Evolutionary conservation across 2,329 filamentous ascomycete genomes (phyloP), one percentile per base, ranked within the genome.

Genomic region (Monosporascus cannonballus): DNA sequence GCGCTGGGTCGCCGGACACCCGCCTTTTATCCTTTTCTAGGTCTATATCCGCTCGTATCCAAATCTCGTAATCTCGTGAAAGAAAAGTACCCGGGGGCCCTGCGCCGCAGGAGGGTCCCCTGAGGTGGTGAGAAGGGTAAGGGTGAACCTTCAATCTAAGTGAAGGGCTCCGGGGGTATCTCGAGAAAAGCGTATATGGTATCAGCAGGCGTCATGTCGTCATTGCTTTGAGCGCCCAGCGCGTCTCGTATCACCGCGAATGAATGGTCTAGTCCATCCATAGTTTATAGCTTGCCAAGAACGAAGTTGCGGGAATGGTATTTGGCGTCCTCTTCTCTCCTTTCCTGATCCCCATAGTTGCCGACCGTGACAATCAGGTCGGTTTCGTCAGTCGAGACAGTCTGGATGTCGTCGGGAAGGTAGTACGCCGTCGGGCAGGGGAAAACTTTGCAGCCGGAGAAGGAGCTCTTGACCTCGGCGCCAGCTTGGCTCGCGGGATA

Each of bases 341-440:
- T 22, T 18, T 54, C 55, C 4, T 56, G 44, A 20, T 53, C 51
- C 42, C 52, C 53, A 47, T 70, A 69, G 46, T 59, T 57, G 49
- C 77, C 77, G 8, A 80, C 74, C 25, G 76, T 79, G 65, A 73
- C 76, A 64, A 81, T 68, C 59, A 83, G 68, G 56, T 80, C 71
- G 17, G 59, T 64, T 65, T 77, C 75, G 6, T 59, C 44, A 30
- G 78, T 81, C 39, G 69, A 64, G 68, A 80, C 77, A 63, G 80
- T 84, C 69, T 80, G 76, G 58, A 81, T 60, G 55, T 84, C 80
- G 52, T 83, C 75, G 9, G 72, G 62, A 17, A 71, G 64, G 67
- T 76, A 80, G 74, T 84, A 84, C 55, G 68, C 73, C 56, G 76
- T 80, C 63, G 70, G 56, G 69, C 79, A 83, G 47, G 78, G 78